Evolutionary conservation across 1,139 yeast genomes (phyloP), one percentile per base, ranked within the genome.

Genomic region (Kazachstania sp.): DNA sequence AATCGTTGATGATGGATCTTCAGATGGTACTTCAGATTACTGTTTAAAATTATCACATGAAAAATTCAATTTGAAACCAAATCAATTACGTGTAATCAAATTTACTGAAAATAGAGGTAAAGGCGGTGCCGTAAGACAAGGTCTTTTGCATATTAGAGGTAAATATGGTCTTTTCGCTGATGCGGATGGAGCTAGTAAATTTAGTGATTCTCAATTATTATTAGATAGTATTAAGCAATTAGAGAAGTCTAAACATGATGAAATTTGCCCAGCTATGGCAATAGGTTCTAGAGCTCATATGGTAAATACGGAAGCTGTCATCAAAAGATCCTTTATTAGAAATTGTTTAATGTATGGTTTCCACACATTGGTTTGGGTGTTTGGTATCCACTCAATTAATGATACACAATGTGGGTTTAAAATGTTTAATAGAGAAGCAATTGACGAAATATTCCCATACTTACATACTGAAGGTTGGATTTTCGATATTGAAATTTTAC

Each of bases 391-490:
- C 54, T 76, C 81, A 11, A 79, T 94, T 51, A 79, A 83, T 51
- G 98, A 92, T 65, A 92, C 98, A 5, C 98, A 92, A 69, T 92
- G 98, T 71, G 98, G 98, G 6, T 92, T 94, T 71, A 92, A 92
- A 66, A 71, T 92, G 69, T 92, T 90, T 66, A 86, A 92, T 55
- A 75, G 79, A 51, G 70, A 72, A 12, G 83, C 97, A 0, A 76
- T 83, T 16, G 61, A 62, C 16, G 59, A 61, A 47, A 85, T 92
- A 39, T 88, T 88, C 67, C 97, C 97, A 4, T 83, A 77, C 56
- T 79, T 94, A 86, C 97, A 92, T 65, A 90, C 95, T 13, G 98
- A 92, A 67, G 80, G 98, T 49, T 92, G 98, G 98, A 92, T 94
- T 38, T 92, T 92, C 65, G 98, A 92, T 63, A 97, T 92, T 39